A percentile compares a stretch with the other conserved stretches of the same genome.
Evolutionary conservation across 108 stramenopile species (phyloP).

Genomic region (Parmales sp.): DNA sequence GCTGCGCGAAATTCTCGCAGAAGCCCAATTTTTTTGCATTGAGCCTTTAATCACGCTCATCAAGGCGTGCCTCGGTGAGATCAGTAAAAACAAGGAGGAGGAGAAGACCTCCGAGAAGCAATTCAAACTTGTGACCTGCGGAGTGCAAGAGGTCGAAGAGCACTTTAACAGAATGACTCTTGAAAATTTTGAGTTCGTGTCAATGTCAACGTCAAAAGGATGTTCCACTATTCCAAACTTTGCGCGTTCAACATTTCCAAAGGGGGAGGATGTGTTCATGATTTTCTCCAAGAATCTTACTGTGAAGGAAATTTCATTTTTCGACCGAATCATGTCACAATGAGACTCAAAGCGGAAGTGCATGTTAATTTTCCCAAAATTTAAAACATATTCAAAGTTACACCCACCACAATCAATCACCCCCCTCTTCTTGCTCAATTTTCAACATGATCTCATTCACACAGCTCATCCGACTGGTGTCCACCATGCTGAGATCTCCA

Average conservation of each 20-base stretch:
- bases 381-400: too few relatives aligned
- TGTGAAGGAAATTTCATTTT: not conserved
- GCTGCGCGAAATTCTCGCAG: not conserved
- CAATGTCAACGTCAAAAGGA: too few relatives aligned
- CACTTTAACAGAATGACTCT: too few relatives aligned
- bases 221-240: too few relatives aligned
- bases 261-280: not conserved
- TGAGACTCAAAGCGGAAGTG: too few relatives aligned
- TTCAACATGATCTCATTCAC: not conserved
- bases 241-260: not conserved
- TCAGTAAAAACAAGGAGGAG: not conserved
- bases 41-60: not conserved
- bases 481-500: not conserved
- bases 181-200: too few relatives aligned
- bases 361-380: too few relatives aligned
- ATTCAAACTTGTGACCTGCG: constrained; percentile 2
- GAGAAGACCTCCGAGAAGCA: not conserved
- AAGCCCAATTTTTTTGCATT: not conserved
- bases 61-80: not conserved
- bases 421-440: not conserved
- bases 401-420: not conserved
- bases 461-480: not conserved
- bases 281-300: not conserved
- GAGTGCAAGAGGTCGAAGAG: too few relatives aligned
- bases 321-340: not conserved